Conservation (phyloP, 1,284 basidiomycete species). For the Takashimella koratensis region DNA sequence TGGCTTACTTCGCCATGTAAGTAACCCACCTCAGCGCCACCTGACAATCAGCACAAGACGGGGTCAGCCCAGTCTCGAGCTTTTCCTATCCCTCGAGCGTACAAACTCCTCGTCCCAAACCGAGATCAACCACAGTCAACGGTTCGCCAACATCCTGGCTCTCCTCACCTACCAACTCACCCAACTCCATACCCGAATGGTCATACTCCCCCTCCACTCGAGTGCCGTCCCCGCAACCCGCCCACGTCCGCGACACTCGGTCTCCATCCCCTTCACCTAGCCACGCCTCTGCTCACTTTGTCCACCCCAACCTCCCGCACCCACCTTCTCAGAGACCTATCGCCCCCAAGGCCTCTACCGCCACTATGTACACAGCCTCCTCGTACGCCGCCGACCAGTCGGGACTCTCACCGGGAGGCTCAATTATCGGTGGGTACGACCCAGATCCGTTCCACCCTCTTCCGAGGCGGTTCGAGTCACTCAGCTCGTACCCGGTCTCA, state of each 20-base stretch:
- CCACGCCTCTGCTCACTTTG: constrained; percentile 4
- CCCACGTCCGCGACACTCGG: constrained; percentile 7
- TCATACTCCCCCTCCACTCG: constrained; percentile 18
- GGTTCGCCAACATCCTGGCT: constrained; percentile 28
- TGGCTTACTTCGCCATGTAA: constrained; percentile 33
- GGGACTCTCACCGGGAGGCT: constrained; percentile 19
- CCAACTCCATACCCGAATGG: constrained; percentile 27
- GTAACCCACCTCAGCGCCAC: constrained; percentile 1
- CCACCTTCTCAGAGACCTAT: background rate
- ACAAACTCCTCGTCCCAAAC: background rate
- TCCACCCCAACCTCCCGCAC: constrained; percentile 10
- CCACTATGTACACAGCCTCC: constrained; percentile 13
- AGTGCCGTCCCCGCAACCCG: constrained; percentile 8
- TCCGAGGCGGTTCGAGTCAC: constrained; percentile 30
- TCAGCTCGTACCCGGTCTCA: constrained; percentile 28
- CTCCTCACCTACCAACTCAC: constrained; percentile 25
- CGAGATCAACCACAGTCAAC: constrained; percentile 1
- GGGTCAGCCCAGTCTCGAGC: background rate
- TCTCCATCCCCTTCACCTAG: constrained; percentile 11
- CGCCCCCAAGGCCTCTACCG: constrained; percentile 9
- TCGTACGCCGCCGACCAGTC: background rate
- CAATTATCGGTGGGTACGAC: constrained; percentile 32
- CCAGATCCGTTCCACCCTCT: constrained; percentile 32
- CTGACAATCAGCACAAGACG: constrained; percentile 10
- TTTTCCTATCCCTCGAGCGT: constrained; percentile 4